These are phyloP conservation scores for Termitomyces sp. DNA, from an alignment of 768 basidiomycete species.

Conservation along the genomic window DNA sequence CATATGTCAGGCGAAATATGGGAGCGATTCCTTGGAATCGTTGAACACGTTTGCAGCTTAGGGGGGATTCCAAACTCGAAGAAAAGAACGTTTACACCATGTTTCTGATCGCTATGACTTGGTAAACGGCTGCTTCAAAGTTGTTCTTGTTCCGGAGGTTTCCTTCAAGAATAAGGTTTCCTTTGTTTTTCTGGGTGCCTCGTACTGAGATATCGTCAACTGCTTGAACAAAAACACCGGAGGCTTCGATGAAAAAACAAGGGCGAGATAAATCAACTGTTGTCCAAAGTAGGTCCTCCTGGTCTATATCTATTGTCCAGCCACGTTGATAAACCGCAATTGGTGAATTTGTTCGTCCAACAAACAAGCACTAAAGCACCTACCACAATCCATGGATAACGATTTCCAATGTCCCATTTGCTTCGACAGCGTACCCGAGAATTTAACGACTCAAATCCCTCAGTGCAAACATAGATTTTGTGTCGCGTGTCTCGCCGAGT, in stretches of 20 bases:
- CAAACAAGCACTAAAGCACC: background rate
- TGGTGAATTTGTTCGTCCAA: background rate
- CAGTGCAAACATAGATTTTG: constrained; percentile 52
- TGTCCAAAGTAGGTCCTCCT: background rate
- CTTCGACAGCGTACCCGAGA: constrained; percentile 39
- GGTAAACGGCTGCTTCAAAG: background rate
- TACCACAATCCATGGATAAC: background rate
- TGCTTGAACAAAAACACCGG: background rate
- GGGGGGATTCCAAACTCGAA: background rate
- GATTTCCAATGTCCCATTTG: constrained; percentile 56
- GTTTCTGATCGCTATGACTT: background rate
- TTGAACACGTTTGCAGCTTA: background rate
- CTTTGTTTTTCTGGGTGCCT: background rate
- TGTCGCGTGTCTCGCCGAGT: constrained; percentile 41
- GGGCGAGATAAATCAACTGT: background rate
- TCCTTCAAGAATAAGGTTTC: background rate
- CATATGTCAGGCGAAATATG: background rate
- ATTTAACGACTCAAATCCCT: background rate
- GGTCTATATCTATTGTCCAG: background rate
- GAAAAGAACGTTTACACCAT: background rate
- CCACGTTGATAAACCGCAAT: background rate
- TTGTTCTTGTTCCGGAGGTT: background rate
- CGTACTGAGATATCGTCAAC: background rate
- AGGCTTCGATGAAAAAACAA: background rate
- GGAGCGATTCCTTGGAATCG: background rate